Base-by-base conservation (phyloP, 208 protist species). In the Endotrypanum monterogeii region DNA sequence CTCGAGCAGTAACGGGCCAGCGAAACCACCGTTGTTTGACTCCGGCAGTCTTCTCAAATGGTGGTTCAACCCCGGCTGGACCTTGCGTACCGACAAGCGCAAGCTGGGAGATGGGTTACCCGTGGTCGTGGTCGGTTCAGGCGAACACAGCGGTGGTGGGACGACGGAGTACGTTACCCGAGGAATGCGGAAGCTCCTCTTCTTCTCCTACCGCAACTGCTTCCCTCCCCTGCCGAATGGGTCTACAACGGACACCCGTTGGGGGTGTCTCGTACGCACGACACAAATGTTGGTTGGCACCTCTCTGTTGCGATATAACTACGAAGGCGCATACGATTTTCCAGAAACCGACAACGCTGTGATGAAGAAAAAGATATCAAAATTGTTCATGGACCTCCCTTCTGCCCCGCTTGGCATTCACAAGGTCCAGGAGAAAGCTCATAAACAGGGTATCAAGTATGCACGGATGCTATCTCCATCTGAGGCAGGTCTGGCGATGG, bases 251-350 rank as follows among this genome's bases (percentile, higher is more conserved):
- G 96, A 98, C 82, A 61, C 85, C 5, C 76, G 78, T 18, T 98
- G 96, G 95, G 96, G 96, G 1, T 98, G 96, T 71, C 89, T 98
- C 67, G 76, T 98, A 46, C 91, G 96, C 48, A 89, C 91, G 14
- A 91, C 87, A 0, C 94, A 98, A 79, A 98, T 98, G 94, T 56
- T 97, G 35, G 67, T 97, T 23, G 92, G 69, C 0, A 68, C 87
- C 9, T 84, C 81, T 12, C 75, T 94, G 12, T 23, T 65, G 58
- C 58, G 58, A 46, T 65, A 80, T 35, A 52, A 80, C 48, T 67
- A 69, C 69, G 44, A 71, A 23, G 76, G 76, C n/a, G 76, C 68
- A 20, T 66, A 52, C 28, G 62, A 52, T 60, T 41, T 80, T 2
- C 76, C 76, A 9, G 52, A 80, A 54, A 35, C 55, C 8, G 69